Conservation (phyloP, 768 basidiomycete species). For the Russula olivacea region DNA sequence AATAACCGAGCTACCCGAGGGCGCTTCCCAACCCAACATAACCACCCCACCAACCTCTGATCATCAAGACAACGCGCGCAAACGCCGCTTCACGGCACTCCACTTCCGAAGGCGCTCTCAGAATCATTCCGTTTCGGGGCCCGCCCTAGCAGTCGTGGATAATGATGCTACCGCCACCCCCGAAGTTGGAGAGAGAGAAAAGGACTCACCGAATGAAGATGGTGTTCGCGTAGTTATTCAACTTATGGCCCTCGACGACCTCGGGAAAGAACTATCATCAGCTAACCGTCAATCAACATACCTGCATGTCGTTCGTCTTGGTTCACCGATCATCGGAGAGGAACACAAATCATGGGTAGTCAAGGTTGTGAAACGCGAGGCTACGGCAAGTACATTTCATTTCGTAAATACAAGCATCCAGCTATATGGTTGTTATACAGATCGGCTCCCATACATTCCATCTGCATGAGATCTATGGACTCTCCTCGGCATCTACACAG, state of each 20-base stretch:
- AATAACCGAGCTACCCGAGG: constrained; percentile 1
- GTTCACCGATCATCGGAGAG: constrained; percentile 36
- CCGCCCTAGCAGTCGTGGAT: constrained; percentile 75
- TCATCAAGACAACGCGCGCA: constrained; percentile 26
- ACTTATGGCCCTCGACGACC: constrained; percentile 74
- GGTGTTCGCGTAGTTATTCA: constrained; percentile 77
- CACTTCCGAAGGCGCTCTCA: constrained; percentile 53
- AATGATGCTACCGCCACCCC: constrained; percentile 42
- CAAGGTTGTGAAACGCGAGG: constrained; percentile 88
- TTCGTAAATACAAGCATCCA: neutral
- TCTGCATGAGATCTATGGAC: constrained; percentile 90
- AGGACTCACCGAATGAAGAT: constrained; percentile 42
- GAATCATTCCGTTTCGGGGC: constrained; percentile 56
- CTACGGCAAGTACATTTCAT: constrained; percentile 47
- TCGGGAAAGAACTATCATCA: constrained; percentile 58
- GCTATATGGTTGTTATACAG: constrained; percentile 33
- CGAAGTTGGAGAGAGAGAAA: constrained; percentile 37
- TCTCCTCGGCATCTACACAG: constrained; percentile 48
- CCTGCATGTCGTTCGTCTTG: constrained; percentile 74
- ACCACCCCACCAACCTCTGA: constrained; percentile 28
- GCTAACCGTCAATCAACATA: constrained; percentile 88
- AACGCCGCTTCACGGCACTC: constrained; percentile 60
- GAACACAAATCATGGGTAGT: constrained; percentile 80
- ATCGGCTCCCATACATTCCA: constrained; percentile 94
- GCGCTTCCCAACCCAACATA: neutral